phyloP scores from a whole-genome alignment of 495 filamentous ascomycete species.

The Bacidia gigantensis region DNA sequence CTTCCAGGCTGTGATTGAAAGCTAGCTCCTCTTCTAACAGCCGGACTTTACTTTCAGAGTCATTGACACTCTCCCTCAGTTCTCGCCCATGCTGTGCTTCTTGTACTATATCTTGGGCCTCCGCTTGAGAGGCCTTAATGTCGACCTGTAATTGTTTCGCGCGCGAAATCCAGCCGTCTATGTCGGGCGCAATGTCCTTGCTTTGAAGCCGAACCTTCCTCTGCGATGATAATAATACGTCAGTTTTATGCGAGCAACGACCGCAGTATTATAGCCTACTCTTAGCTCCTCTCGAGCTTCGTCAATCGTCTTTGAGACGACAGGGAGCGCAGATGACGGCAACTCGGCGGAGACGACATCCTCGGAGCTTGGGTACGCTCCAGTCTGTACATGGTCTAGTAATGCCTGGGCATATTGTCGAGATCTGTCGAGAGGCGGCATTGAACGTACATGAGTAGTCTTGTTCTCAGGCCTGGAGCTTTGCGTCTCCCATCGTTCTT shows the following conservation, averaged over 20 bases:
- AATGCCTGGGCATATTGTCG: constrained; percentile 48
- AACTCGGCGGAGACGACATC: constrained; percentile 49
- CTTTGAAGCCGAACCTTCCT: constrained; percentile 27
- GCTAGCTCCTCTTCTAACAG: constrained; percentile 61
- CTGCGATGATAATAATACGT: not conserved
- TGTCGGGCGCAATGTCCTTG: constrained; percentile 57
- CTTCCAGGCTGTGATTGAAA: constrained; percentile 58
- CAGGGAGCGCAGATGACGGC: constrained; percentile 41
- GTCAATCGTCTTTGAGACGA: constrained; percentile 49
- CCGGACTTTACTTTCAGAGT: constrained; percentile 52
- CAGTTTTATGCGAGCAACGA: not conserved
- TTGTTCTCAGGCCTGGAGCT: too few species aligned
- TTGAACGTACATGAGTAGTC: constrained; percentile 2
- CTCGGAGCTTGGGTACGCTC: constrained; percentile 61
- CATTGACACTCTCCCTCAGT: constrained; percentile 43
- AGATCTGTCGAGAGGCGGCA: constrained; percentile 22
- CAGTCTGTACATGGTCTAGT: constrained; percentile 56
- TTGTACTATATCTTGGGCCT: constrained; percentile 61
- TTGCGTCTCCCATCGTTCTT: too few species aligned
- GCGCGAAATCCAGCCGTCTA: constrained; percentile 71
- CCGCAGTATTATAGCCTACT: constrained; percentile 30
- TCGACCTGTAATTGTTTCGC: constrained; percentile 73
- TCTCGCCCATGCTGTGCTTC: constrained; percentile 51
- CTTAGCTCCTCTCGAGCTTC: constrained; percentile 54
- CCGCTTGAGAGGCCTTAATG: constrained; percentile 55